A percentile compares a stretch with the other conserved stretches of the same genome.
Evolutionary conservation across 192 early-diverging fungal genomes (phyloP).

Genomic region (Allomyces macrogynus): DNA sequence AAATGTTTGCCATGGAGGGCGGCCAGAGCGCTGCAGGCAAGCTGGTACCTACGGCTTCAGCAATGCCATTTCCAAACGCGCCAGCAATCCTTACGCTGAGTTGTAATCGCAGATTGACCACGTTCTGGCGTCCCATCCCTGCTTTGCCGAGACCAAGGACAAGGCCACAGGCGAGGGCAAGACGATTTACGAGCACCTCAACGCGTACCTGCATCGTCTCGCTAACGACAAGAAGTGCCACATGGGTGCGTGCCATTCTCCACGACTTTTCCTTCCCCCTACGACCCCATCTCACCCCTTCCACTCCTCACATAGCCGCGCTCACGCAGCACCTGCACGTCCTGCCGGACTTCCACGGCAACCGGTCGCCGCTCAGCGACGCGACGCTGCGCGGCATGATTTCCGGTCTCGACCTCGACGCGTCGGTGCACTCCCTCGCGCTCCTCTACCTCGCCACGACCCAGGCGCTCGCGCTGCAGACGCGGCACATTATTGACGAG

Average conservation of each 20-base stretch:
- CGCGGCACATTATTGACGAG: constrained; percentile 35
- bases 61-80: no score
- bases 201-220: neutral
- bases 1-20: constrained; percentile 39
- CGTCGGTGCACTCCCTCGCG: constrained; percentile 22
- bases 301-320: constrained; percentile 11
- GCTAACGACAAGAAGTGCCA: neutral
- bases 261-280: no score
- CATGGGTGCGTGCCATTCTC: no score
- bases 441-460: constrained; percentile 32
- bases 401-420: constrained; percentile 29
- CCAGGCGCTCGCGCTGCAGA: constrained; percentile 40
- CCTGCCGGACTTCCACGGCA: constrained; percentile 60
- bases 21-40: constrained; percentile 54
- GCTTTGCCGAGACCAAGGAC: constrained; percentile 13
- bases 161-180: constrained; percentile 4
- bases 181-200: constrained; percentile 10
- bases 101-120: constrained; percentile 20
- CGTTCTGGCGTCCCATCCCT: constrained; percentile 34
- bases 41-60: constrained; percentile 3
- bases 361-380: constrained; percentile 48
- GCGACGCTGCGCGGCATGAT: constrained; percentile 33
- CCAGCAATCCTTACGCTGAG: no score
- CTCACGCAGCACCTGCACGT: constrained; percentile 26
- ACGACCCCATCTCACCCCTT: constrained; percentile 3